Base-by-base conservation (phyloP, 2,329 filamentous ascomycete genomes). In the Ceratocystis variospora region DNA sequence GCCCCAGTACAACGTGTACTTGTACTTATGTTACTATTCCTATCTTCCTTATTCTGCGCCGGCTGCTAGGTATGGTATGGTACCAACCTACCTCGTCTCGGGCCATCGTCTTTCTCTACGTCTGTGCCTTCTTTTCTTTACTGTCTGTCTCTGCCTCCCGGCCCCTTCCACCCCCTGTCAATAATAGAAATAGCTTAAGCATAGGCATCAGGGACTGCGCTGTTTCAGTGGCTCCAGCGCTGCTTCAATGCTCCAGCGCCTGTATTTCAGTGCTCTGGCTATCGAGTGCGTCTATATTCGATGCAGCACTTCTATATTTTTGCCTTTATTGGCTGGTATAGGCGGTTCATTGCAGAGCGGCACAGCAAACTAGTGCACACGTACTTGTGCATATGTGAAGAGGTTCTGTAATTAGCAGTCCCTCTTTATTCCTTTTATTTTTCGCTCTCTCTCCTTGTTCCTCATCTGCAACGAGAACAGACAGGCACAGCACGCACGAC, bases 131-230 rank as follows among this genome's bases (percentile, higher is more conserved):
- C 1, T 57, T 28, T 57, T 28, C 19, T 22, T 31, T 33, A 28
- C 22, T n/a, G 53, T 57, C 25, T 57, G 28, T 57, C 25, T 22
- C 53, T 57, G 15, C 53, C 25, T 57, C 53, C 53, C 53, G 53
- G 19, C 53, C 53, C 53, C 53, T 28, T 57, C 53, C 53, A 22
- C 53, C 53, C 53, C 53, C 33, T 57, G 53, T 57, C 53, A 57
- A 57, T 57, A 57, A 57, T 57, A 57, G 53, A 57, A 57, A 5
- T 12, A 1, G 8, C 48, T 7, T 22, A 53, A 22, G 22, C n/a
- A 8, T 25, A 53, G 48, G 48, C 17, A 53, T 19, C 48, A 53
- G 22, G n/a, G 7, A 22, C n/a, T 17, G 22, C 3, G 22, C 7
- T 0, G 48, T 12, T 15, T 41, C 37, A 41, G 37, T 41, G 37